Base-by-base conservation (phyloP, 208 protist genomes). In the Angomonas deanei region DNA sequence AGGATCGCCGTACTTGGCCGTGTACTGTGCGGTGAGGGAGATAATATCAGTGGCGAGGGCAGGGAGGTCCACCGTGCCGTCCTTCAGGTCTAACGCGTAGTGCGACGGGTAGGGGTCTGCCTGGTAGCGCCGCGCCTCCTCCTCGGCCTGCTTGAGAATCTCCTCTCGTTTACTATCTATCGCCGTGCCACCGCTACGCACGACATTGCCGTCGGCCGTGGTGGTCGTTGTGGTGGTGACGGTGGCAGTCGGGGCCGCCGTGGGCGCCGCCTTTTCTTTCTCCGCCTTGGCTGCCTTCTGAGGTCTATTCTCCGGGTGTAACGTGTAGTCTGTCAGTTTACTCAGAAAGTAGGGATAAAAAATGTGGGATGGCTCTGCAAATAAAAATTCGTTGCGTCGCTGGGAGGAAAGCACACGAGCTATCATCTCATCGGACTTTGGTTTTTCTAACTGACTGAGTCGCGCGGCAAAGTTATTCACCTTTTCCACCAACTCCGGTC, bases 261-360 rank as follows among this genome's bases (percentile, higher is more conserved):
- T 61, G 17, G 71, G 58, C 2, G 68, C 34, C 1, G 55, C 64
- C 28, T 28, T 68, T 6, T 13, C 61, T 47, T 48, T 66, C 39
- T 38, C 64, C 53, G 48, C 60, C 74, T 59, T 53, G 39, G 46
- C 48, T 55, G 73, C 57, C 61, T 74, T 79, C 70, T 78, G 61
- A n/a, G 73, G 80, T 11, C 79, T 69, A 27, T 83, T 47, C 69
- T 88, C 84, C 0, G 89, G 86, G 38, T 96, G 70, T n/a, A 77
- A 61, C 21, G 84, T 82, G 65, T 76, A 92, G 64, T 93, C 81
- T 11, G 83, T 86, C 57, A 96, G 71, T 55, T 85, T 80, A 59
- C 79, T 82, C n/a, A 96, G 69, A 57, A 92, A 96, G 67, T 91
- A 96, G 1, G 86, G 89, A 62, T 93, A 91, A 54, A 96, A 90